Percentiles rank a stretch among this genome's conserved stretches.
Evolutionary conservation across 176 grass and related monocot genomes (phyloP).

Genomic region (Carex myosuroides): DNA sequence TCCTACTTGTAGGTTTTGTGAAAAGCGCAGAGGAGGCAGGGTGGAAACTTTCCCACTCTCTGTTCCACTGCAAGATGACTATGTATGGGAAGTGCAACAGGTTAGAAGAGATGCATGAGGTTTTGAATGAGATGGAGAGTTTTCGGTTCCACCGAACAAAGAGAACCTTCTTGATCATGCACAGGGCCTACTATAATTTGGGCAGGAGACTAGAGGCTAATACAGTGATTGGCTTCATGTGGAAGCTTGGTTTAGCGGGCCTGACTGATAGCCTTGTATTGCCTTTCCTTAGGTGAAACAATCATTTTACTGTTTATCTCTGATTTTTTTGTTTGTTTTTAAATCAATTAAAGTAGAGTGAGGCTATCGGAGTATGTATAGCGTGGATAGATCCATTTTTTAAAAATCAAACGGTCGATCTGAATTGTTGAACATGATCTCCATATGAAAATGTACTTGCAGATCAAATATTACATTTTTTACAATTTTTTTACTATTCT

Average conservation of each 20-base stretch:
- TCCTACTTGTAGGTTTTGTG: conserved; percentile 30
- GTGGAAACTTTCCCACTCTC: conserved; percentile 69
- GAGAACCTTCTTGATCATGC: conserved; percentile 81
- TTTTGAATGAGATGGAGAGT: conserved; percentile 76
- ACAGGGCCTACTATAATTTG: conserved; percentile 56
- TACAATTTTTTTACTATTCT: too few relatives aligned
- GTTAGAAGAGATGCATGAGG: conserved; percentile 60
- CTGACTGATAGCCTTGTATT: background rate
- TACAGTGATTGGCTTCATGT: conserved; percentile 65
- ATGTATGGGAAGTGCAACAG: conserved; percentile 74
- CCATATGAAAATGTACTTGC: too few relatives aligned
- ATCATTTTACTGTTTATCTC: background rate
- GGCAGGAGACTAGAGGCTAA: conserved; percentile 47
- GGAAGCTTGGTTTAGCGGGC: conserved; percentile 55
- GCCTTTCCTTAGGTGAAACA: background rate
- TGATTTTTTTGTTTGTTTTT: background rate
- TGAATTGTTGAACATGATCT: too few relatives aligned
- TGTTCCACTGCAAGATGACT: conserved; percentile 93
- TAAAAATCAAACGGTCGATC: too few relatives aligned
- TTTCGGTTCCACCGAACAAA: conserved; percentile 54
- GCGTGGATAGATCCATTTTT: too few relatives aligned
- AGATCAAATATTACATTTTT: too few relatives aligned
- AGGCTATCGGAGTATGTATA: too few relatives aligned
- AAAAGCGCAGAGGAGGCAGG: conserved; percentile 49
- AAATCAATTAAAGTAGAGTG: too few relatives aligned